Evolutionary conservation across 441 rosid species (phyloP).

Genomic region (Raphanus hybrid): DNA sequence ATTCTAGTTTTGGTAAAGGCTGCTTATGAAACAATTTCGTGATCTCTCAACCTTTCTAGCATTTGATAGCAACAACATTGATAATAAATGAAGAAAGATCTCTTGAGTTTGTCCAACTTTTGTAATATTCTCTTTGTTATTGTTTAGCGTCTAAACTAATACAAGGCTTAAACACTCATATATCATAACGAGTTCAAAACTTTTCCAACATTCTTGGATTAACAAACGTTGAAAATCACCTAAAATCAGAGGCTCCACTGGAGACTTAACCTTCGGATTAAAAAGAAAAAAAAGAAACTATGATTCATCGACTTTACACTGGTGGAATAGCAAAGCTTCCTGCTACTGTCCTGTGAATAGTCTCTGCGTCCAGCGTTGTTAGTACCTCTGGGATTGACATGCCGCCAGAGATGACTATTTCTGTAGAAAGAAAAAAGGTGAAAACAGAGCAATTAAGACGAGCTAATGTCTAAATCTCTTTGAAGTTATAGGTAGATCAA

Average conservation of each 20-base stretch:
- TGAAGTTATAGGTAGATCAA: background rate
- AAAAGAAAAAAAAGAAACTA: background rate
- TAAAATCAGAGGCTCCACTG: conserved; percentile 12
- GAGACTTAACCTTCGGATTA: background rate
- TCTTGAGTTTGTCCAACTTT: too few species aligned
- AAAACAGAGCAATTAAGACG: conserved; percentile 4
- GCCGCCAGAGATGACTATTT: conserved; percentile 64
- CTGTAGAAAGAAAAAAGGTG: conserved; percentile 39
- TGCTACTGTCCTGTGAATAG: conserved; percentile 39
- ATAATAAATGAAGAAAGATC: conserved; percentile 32
- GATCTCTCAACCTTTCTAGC: too few species aligned
- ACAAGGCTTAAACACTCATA: conserved; percentile 21
- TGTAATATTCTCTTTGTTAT: background rate
- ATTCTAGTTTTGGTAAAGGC: too few species aligned
- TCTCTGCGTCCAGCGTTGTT: conserved; percentile 50
- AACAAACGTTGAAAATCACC: conserved; percentile 8
- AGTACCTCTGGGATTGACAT: conserved; percentile 60
- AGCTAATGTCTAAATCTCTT: background rate
- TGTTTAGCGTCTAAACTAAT: background rate
- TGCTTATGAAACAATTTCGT: background rate
- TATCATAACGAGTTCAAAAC: background rate
- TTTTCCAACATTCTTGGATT: conserved; percentile 19
- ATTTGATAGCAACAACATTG: too few species aligned
- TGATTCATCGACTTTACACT: conserved; percentile 32
- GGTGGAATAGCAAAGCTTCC: conserved; percentile 45